phyloP scores from a whole-genome alignment of 305 asterid genomes.

The Petunia hybrid region DNA sequence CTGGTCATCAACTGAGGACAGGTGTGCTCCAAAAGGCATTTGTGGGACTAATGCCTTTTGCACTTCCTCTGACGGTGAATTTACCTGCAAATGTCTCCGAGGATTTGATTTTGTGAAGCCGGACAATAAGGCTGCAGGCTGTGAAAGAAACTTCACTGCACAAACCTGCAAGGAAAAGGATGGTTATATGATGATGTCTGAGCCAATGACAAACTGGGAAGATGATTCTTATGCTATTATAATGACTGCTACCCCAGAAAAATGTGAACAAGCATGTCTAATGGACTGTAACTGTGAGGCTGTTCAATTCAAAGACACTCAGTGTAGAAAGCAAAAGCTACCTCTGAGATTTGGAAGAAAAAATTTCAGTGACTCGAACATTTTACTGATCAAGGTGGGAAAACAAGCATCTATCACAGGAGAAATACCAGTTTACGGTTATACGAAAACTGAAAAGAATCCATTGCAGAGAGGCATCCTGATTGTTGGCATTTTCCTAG shows the following conservation, averaged over 20 bases:
- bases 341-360: slow-evolving; percentile 54
- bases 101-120: slow-evolving; percentile 41
- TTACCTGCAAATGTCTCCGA: slow-evolving; percentile 44
- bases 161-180: slow-evolving; percentile 35
- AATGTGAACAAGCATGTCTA: slow-evolving; percentile 47
- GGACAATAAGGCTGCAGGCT: slow-evolving; percentile 44
- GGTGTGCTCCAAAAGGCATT: slow-evolving; percentile 50
- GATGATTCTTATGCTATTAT: slow-evolving; percentile 32
- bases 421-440: too few species aligned
- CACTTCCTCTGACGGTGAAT: slow-evolving; percentile 13
- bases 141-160: slow-evolving; percentile 27
- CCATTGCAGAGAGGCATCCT: too few species aligned
- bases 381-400: slow-evolving; percentile 40
- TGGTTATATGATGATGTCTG: slow-evolving; percentile 28
- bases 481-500: too few species aligned
- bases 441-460: too few species aligned
- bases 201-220: slow-evolving; percentile 38
- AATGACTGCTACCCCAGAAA: slow-evolving; percentile 22
- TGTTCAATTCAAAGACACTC: slow-evolving; percentile 31
- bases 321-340: slow-evolving; percentile 51
- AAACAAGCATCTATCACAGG: background rate
- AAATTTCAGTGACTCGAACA: background rate
- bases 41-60: slow-evolving; percentile 59
- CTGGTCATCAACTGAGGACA: slow-evolving; percentile 36
- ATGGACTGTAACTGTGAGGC: slow-evolving; percentile 60